Evolutionary conservation across 495 filamentous ascomycete genomes (phyloP).

Genomic region (Parachaetomium inaequale): DNA sequence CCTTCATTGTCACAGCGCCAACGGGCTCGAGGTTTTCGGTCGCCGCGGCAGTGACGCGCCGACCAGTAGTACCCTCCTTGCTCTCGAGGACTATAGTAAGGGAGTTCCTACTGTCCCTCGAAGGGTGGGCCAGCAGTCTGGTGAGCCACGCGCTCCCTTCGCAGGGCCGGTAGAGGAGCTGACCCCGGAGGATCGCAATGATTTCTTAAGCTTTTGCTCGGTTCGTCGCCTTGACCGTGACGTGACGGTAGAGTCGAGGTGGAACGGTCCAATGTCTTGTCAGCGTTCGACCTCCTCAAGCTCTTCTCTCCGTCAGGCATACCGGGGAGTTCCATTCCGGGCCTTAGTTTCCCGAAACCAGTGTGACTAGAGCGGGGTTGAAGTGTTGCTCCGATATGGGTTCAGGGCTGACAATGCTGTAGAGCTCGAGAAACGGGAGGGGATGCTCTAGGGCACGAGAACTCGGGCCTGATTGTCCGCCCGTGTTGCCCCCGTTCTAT

Average conservation of each 20-base stretch:
- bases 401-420: too few relatives aligned
- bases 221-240: slow-evolving; percentile 17
- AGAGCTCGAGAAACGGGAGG: too few relatives aligned
- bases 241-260: slow-evolving; percentile 4
- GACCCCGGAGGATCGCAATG: not conserved
- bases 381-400: too few relatives aligned
- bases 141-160: slow-evolving; percentile 20
- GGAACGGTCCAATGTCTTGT: too few relatives aligned
- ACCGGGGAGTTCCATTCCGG: too few relatives aligned
- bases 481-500: too few relatives aligned
- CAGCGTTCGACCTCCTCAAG: too few relatives aligned
- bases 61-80: slow-evolving; percentile 8
- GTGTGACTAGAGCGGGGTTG: too few relatives aligned
- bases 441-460: too few relatives aligned
- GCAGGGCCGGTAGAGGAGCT: not conserved
- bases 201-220: slow-evolving; percentile 10
- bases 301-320: too few relatives aligned
- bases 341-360: too few relatives aligned
- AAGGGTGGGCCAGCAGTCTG: slow-evolving; percentile 15
- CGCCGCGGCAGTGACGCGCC: not conserved
- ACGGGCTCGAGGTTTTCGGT: not conserved
- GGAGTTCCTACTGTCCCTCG: not conserved
- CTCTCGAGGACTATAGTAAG: not conserved
- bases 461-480: too few relatives aligned
- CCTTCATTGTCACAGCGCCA: not conserved